Percentiles rank a stretch among this genome's conserved stretches.
phyloP scores from a whole-genome alignment of 2,329 filamentous ascomycete species.

The Escovopsis sp. region DNA sequence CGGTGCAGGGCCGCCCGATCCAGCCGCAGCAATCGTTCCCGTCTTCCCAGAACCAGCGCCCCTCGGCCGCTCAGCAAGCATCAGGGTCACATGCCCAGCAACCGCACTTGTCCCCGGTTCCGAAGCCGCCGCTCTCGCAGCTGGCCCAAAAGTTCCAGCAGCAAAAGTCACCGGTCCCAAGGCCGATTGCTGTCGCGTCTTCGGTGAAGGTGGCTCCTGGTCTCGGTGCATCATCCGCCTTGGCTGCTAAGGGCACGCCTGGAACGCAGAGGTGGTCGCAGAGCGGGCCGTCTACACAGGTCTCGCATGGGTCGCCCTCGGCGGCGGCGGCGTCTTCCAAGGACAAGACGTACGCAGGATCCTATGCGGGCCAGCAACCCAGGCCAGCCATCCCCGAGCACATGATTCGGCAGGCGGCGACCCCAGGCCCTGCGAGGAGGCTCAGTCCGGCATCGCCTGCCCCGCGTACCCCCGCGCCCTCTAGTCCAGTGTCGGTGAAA shows the following conservation, averaged over 20 bases:
- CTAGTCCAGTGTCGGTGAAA: conserved; percentile 14
- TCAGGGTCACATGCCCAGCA: background rate
- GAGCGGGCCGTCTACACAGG: conserved; percentile 13
- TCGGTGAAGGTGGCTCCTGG: conserved; percentile 10
- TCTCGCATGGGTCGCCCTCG: conserved; percentile 11
- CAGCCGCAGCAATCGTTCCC: conserved; percentile 14
- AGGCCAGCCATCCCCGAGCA: conserved; percentile 25
- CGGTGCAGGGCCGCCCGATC: conserved; percentile 17
- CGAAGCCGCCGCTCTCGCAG: conserved; percentile 1
- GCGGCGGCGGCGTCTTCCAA: conserved; percentile 12
- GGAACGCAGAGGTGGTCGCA: conserved; percentile 19
- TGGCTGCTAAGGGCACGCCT: conserved; percentile 1
- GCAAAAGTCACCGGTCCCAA: conserved; percentile 8
- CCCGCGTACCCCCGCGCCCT: conserved; percentile 21
- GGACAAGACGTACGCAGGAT: conserved; percentile 14
- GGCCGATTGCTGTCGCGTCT: conserved; percentile 19
- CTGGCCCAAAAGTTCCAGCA: conserved; percentile 6
- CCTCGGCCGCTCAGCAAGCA: conserved; percentile 3
- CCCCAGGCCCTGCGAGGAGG: conserved; percentile 17
- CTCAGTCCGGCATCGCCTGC: conserved; percentile 15
- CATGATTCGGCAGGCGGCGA: conserved; percentile 23
- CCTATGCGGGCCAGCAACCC: conserved; percentile 18
- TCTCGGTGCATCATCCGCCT: conserved; percentile 12
- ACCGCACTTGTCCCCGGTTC: conserved; percentile 1
- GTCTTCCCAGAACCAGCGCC: conserved; percentile 7